phyloP scores from a whole-genome alignment of 2,329 filamentous ascomycete genomes.

The Orbilia ellipsospora region DNA sequence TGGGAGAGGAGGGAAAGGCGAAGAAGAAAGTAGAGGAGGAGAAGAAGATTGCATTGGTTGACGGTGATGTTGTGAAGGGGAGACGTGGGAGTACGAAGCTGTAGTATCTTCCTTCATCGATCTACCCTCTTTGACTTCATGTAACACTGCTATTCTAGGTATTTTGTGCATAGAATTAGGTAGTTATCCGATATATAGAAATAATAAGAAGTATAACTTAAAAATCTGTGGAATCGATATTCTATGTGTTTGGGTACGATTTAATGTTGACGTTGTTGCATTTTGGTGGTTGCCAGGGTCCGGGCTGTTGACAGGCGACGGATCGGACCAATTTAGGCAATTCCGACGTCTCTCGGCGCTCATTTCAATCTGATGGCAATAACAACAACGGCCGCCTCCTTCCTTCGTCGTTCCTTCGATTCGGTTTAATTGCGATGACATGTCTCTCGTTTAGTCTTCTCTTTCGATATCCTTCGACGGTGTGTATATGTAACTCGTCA shows the following conservation, averaged over 20 bases:
- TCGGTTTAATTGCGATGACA: no score
- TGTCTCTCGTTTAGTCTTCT: no score
- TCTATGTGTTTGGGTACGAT: neutral
- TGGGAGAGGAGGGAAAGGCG: conserved; percentile 58
- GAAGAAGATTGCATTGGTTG: no score
- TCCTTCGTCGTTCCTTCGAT: neutral
- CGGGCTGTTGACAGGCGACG: conserved; percentile 18
- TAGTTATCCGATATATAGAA: no score
- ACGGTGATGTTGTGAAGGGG: conserved; percentile 1
- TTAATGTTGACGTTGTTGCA: neutral
- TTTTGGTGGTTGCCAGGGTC: conserved; percentile 26
- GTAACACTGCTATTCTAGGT: no score
- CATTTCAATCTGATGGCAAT: neutral
- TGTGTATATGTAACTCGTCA: no score
- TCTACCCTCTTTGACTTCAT: neutral
- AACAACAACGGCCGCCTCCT: conserved; percentile 4
- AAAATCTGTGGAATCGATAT: no score
- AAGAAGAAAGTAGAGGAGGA: conserved; percentile 11
- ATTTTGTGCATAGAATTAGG: no score
- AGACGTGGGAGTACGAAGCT: neutral
- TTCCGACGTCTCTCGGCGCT: conserved; percentile 34
- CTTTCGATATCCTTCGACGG: no score
- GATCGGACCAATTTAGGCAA: conserved; percentile 29
- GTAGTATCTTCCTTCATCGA: neutral
- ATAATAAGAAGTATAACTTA: no score